Evolutionary conservation across 2,329 filamentous ascomycete species (phyloP).

Genomic region (Aureobasidium pullulans): DNA sequence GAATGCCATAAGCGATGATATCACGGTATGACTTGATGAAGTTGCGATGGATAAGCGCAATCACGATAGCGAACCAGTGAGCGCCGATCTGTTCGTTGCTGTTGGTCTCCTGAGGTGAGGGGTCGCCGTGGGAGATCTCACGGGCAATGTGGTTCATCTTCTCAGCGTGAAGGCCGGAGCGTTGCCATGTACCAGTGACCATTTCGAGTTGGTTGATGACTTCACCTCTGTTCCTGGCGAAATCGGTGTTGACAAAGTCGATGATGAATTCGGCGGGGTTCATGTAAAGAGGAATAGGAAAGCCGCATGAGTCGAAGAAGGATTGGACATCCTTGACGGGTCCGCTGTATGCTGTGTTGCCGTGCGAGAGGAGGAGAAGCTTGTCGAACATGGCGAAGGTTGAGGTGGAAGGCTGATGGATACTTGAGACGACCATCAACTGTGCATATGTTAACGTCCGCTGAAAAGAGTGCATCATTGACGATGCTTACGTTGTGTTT

Average conservation of each 20-base stretch:
- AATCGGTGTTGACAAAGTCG: conserved; percentile 72
- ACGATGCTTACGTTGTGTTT: conserved; percentile 52
- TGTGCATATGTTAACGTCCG: conserved; percentile 26
- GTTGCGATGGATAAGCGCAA: conserved; percentile 66
- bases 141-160: conserved; percentile 28
- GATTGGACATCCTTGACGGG: conserved; percentile 48
- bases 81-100: conserved; percentile 27
- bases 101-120: conserved; percentile 1
- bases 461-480: not conserved
- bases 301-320: conserved; percentile 58
- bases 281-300: conserved; percentile 58
- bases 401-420: conserved; percentile 76
- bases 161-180: conserved; percentile 7
- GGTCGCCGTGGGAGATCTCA: conserved; percentile 25
- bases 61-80: conserved; percentile 43
- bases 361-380: conserved; percentile 63
- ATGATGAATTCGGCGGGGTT: conserved; percentile 78
- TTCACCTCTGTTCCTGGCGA: conserved; percentile 46
- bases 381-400: conserved; percentile 79
- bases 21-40: conserved; percentile 82
- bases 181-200: conserved; percentile 50
- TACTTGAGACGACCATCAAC: conserved; percentile 73
- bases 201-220: conserved; percentile 43
- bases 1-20: conserved; percentile 74
- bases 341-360: conserved; percentile 67